Percentiles rank a stretch among this genome's conserved stretches.
phyloP scores from a whole-genome alignment of 257 asterid genomes.

The Solanum sejunctum region DNA sequence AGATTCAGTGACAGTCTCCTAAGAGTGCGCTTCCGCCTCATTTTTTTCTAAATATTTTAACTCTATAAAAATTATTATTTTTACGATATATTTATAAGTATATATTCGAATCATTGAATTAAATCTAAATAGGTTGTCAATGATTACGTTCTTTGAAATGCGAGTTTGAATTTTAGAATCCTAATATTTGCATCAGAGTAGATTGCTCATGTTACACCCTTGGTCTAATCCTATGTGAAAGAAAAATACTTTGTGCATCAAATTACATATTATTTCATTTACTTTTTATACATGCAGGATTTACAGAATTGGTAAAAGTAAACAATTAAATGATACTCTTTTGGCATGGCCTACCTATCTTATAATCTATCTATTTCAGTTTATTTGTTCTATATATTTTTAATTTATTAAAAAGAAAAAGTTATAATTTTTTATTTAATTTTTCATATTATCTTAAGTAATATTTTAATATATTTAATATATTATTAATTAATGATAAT shows the following conservation, averaged over 20 bases:
- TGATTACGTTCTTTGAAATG: no score
- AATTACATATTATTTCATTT: no score
- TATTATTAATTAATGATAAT: fast-evolving
- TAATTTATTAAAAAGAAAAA: no score
- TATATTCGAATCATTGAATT: fast-evolving
- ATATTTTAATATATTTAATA: neutral
- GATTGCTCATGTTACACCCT: neutral
- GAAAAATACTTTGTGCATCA: fast-evolving
- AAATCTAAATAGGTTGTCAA: neutral
- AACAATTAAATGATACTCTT: neutral
- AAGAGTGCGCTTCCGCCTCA: neutral
- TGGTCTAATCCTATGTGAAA: fast-evolving
- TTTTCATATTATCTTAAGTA: no score
- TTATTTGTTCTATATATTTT: no score
- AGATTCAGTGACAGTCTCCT: neutral
- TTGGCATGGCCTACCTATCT: neutral
- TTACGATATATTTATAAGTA: neutral
- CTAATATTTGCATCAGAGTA: no score
- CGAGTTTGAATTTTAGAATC: no score
- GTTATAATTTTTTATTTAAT: no score
- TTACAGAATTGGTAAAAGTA: neutral
- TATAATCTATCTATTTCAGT: neutral
- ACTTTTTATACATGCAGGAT: no score
- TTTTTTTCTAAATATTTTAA: neutral
- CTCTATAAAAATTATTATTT: neutral